A percentile compares a stretch with the other conserved stretches of the same genome.
phyloP scores from a whole-genome alignment of 1,284 basidiomycete species.

The Fomitopsis palustris region DNA sequence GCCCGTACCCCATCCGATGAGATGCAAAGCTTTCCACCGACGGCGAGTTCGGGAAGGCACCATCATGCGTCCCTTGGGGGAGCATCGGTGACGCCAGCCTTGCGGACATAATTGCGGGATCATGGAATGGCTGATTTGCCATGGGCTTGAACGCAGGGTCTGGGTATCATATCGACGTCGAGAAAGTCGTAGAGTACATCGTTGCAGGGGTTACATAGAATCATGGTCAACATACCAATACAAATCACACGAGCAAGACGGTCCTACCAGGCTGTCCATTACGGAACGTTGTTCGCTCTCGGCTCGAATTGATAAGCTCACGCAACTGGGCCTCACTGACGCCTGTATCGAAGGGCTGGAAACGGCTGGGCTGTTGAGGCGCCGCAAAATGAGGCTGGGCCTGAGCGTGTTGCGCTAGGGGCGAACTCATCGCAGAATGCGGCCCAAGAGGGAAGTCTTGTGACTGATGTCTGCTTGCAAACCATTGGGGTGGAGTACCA shows the following conservation, averaged over 20 bases:
- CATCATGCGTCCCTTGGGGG: conserved; percentile 20
- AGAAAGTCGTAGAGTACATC: conserved; percentile 18
- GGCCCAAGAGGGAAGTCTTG: conserved; percentile 37
- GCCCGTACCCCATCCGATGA: conserved; percentile 43
- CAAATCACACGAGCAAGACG: conserved; percentile 40
- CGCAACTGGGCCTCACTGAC: conserved; percentile 72
- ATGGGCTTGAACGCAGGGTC: conserved; percentile 35
- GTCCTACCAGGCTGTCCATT: conserved; percentile 46
- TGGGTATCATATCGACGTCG: conserved; percentile 18
- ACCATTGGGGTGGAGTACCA: conserved; percentile 42
- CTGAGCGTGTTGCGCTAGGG: conserved; percentile 46
- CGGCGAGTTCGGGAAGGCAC: conserved; percentile 19
- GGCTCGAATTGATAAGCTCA: conserved; percentile 68
- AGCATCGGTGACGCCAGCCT: conserved; percentile 46
- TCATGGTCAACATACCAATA: conserved; percentile 30
- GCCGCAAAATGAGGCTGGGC: conserved; percentile 26
- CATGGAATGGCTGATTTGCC: conserved; percentile 51
- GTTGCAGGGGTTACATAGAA: conserved; percentile 20
- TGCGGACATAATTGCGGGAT: conserved; percentile 82
- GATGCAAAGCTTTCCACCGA: conserved; percentile 20
- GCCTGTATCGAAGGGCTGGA: conserved; percentile 54
- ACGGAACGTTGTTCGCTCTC: conserved; percentile 43
- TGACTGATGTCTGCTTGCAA: conserved; percentile 41
- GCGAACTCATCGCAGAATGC: conserved; percentile 42
- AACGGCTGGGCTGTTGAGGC: conserved; percentile 37